phyloP scores from a whole-genome alignment of 2,329 filamentous ascomycete species.

The Orbilia javanica region DNA sequence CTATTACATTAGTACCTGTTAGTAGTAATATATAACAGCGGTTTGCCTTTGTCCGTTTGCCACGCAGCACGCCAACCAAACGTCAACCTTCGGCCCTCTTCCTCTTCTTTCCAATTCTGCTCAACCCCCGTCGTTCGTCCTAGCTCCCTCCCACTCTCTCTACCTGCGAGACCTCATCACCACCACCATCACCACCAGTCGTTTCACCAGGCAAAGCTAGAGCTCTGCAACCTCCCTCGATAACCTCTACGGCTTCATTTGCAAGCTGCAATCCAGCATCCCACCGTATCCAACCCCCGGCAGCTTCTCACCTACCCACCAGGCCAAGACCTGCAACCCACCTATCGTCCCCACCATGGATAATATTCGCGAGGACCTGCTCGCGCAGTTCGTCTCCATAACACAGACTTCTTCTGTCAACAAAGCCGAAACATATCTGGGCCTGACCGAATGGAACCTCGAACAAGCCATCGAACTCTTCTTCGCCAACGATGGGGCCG shows the following conservation, averaged over 20 bases:
- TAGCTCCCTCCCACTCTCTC: neutral
- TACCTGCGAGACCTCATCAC: neutral
- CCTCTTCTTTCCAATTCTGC: too few species aligned
- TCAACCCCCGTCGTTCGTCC: slow-evolving; percentile 1
- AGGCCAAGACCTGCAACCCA: slow-evolving; percentile 21
- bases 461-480: slow-evolving; percentile 89
- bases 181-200: slow-evolving; percentile 6
- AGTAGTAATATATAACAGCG: neutral
- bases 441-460: slow-evolving; percentile 84
- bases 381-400: slow-evolving; percentile 83
- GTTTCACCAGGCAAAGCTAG: neutral
- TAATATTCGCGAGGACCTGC: slow-evolving; percentile 68
- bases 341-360: slow-evolving; percentile 70
- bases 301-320: neutral
- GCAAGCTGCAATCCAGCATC: neutral
- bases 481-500: slow-evolving; percentile 86
- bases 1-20: too few species aligned
- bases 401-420: slow-evolving; percentile 75
- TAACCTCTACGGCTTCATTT: neutral
- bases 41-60: neutral
- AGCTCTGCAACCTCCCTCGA: neutral
- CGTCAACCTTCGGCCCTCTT: slow-evolving; percentile 6
- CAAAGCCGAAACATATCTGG: slow-evolving; percentile 84
- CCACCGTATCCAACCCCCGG: slow-evolving; percentile 8
- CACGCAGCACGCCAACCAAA: slow-evolving; percentile 17